Percentiles rank a stretch among this genome's conserved stretches.
phyloP scores from a whole-genome alignment of 176 grass and related monocot species.

The Elymus sibiricus region DNA sequence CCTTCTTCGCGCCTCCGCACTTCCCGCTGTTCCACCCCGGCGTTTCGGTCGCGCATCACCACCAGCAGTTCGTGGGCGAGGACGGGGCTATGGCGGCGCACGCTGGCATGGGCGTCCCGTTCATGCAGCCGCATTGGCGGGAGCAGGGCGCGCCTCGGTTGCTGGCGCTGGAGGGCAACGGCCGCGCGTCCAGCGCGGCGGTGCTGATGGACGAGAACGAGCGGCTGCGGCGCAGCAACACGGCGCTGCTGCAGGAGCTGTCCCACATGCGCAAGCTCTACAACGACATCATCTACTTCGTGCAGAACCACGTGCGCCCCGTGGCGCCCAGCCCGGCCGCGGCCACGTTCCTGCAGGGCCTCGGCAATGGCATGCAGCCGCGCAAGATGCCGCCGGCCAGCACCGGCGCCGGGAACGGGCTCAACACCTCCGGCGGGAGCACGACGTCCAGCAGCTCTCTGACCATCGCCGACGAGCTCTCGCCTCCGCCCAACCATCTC shows the following conservation, averaged over 20 bases:
- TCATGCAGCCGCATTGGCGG: conserved; percentile 46
- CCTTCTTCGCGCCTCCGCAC: conserved; percentile 50
- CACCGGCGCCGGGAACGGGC: neutral
- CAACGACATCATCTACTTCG: conserved; percentile 99
- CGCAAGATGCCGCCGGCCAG: conserved; percentile 14
- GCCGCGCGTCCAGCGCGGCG: conserved; percentile 42
- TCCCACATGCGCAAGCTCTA: conserved; percentile 97
- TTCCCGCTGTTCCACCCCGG: conserved; percentile 56
- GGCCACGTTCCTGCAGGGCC: conserved; percentile 47
- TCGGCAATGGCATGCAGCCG: conserved; percentile 36
- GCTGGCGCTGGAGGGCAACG: conserved; percentile 39
- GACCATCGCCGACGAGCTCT: conserved; percentile 84
- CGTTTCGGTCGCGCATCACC: conserved; percentile 12
- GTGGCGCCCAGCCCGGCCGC: conserved; percentile 78
- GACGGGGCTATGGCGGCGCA: conserved; percentile 23
- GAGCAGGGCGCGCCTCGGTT: conserved; percentile 34
- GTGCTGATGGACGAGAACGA: conserved; percentile 92
- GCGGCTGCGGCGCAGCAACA: conserved; percentile 74
- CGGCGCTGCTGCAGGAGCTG: conserved; percentile 78
- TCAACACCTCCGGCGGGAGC: conserved; percentile 61
- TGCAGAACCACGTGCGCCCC: conserved; percentile 96
- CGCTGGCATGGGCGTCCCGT: conserved; percentile 29
- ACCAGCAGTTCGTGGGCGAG: conserved; percentile 52
- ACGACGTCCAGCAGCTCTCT: conserved; percentile 96
- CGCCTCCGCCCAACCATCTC: conserved; percentile 20